Conservation (phyloP, 495 filamentous ascomycete species). For the Massariosphaeria phaeospora region DNA sequence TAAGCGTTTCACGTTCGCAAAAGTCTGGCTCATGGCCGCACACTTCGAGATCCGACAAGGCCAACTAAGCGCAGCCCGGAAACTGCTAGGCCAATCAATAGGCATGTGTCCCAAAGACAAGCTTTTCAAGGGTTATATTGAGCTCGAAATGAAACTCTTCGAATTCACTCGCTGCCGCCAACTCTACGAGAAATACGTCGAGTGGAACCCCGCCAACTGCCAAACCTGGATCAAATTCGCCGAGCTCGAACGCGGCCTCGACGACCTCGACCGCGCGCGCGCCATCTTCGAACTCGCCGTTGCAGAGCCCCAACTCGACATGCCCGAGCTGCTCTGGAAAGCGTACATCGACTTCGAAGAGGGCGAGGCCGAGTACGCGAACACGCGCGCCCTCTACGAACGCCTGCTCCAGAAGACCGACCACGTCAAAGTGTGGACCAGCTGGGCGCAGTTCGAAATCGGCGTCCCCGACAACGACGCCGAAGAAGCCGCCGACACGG, state of each 20-base stretch:
- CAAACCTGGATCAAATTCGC: constrained; percentile 94
- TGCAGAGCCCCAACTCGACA: constrained; percentile 78
- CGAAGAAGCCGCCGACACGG: constrained; percentile 49
- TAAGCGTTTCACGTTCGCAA: constrained; percentile 96
- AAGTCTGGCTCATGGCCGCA: constrained; percentile 89
- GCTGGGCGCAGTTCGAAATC: constrained; percentile 94
- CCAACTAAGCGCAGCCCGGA: constrained; percentile 72
- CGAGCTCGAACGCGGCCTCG: constrained; percentile 81
- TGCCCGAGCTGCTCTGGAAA: constrained; percentile 97
- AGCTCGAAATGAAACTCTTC: constrained; percentile 83
- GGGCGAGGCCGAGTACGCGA: constrained; percentile 81
- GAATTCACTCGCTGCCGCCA: constrained; percentile 88
- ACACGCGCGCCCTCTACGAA: constrained; percentile 80
- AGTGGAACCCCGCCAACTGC: constrained; percentile 82
- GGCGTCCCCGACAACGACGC: constrained; percentile 67
- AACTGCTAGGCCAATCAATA: constrained; percentile 81
- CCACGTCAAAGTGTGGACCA: constrained; percentile 98
- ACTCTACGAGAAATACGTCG: constrained; percentile 87
- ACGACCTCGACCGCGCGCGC: constrained; percentile 80
- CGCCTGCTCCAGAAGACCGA: constrained; percentile 85
- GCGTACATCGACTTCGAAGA: constrained; percentile 98
- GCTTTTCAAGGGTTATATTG: constrained; percentile 88
- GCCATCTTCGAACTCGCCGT: constrained; percentile 91
- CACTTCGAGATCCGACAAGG: constrained; percentile 90
- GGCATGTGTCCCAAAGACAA: constrained; percentile 95